phyloP scores from a whole-genome alignment of 2,329 filamentous ascomycete genomes.

The Clarireedia monteithiana region DNA sequence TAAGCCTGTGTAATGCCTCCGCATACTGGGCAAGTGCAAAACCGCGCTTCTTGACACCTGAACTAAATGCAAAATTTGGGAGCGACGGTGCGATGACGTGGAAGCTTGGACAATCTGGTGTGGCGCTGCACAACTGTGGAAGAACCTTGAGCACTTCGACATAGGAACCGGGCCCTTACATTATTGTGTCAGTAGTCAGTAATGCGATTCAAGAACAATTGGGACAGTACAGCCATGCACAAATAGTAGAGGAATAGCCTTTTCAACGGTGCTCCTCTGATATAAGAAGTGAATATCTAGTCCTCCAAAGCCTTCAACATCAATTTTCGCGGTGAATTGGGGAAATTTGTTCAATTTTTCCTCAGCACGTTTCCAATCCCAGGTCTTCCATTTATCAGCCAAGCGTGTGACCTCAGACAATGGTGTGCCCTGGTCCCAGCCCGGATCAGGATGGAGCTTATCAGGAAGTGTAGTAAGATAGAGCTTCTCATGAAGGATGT shows the following conservation, averaged over 20 bases:
- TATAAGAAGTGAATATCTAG: slow-evolving; percentile 59
- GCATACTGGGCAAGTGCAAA: slow-evolving; percentile 55
- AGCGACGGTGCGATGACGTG: slow-evolving; percentile 51
- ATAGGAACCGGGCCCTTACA: slow-evolving; percentile 56
- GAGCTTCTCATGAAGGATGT: not conserved
- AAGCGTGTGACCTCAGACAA: not conserved
- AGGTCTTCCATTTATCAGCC: not conserved
- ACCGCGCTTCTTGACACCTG: slow-evolving; percentile 38
- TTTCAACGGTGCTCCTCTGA: slow-evolving; percentile 34
- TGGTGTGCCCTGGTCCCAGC: slow-evolving; percentile 1
- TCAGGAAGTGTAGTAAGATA: not conserved
- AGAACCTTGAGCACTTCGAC: slow-evolving; percentile 59
- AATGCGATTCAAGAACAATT: not conserved
- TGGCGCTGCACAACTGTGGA: slow-evolving; percentile 33
- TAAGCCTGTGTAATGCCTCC: slow-evolving; percentile 58
- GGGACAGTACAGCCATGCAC: slow-evolving; percentile 35
- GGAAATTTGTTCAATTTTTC: slow-evolving; percentile 19
- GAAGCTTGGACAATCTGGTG: slow-evolving; percentile 35
- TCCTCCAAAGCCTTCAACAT: slow-evolving; percentile 48
- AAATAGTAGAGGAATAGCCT: slow-evolving; percentile 58
- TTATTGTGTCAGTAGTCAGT: not conserved
- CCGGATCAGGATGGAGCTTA: not conserved
- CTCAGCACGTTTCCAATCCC: slow-evolving; percentile 7
- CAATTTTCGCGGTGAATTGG: slow-evolving; percentile 32
- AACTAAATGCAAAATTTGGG: slow-evolving; percentile 45